These are phyloP conservation scores for Tricharina praecox DNA, from an alignment of 495 filamentous ascomycete genomes.

Conservation along the genomic window DNA sequence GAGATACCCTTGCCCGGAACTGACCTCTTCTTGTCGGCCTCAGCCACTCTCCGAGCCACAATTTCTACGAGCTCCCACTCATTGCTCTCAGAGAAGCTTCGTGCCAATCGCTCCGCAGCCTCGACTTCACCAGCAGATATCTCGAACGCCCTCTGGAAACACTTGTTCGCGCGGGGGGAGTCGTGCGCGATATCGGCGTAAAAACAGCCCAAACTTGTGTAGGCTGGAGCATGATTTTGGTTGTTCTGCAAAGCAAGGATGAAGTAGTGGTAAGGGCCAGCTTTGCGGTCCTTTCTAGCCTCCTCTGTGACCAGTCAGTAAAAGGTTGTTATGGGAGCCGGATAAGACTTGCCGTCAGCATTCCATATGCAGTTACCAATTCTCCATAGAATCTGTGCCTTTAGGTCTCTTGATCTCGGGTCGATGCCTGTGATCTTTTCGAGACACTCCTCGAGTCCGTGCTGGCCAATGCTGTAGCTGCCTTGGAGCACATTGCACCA, in stretches of 20 bases:
- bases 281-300: slow-evolving; percentile 46
- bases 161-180: slow-evolving; percentile 63
- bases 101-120: slow-evolving; percentile 74
- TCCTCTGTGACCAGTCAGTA: slow-evolving; percentile 11
- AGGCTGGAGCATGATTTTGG: slow-evolving; percentile 78
- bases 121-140: slow-evolving; percentile 72
- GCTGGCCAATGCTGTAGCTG: slow-evolving; percentile 44
- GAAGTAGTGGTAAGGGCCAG: slow-evolving; percentile 67
- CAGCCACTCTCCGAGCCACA: slow-evolving; percentile 74
- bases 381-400: slow-evolving; percentile 69
- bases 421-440: slow-evolving; percentile 36
- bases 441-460: slow-evolving; percentile 54
- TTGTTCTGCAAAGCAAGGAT: slow-evolving; percentile 70
- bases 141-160: slow-evolving; percentile 95
- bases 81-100: slow-evolving; percentile 65
- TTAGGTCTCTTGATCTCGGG: slow-evolving; percentile 47
- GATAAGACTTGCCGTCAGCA: slow-evolving; percentile 16
- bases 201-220: slow-evolving; percentile 86
- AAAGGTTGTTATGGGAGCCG: too few relatives aligned
- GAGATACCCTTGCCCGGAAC: slow-evolving; percentile 80
- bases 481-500: slow-evolving; percentile 83
- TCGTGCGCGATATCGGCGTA: slow-evolving; percentile 84
- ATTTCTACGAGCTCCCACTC: slow-evolving; percentile 96
- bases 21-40: slow-evolving; percentile 76
- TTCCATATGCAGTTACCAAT: slow-evolving; percentile 85